Evolutionary conservation across 2,329 filamentous ascomycete species (phyloP).

Genomic region (Calonectria henricotiae): DNA sequence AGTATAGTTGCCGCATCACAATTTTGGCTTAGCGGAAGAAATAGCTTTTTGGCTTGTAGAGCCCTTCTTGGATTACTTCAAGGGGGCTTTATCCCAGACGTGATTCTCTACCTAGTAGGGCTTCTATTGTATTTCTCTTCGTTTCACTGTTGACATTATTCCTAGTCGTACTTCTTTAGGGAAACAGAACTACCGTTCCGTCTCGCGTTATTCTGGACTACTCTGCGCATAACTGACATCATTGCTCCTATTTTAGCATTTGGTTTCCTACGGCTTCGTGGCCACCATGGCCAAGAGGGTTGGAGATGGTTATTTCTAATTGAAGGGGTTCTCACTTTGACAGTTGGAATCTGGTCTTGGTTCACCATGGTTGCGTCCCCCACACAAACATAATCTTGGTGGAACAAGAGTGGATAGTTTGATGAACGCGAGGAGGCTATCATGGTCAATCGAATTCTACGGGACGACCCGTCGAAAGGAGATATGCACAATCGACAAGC

Average conservation of each 20-base stretch:
- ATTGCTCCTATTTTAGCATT: slow-evolving; percentile 49
- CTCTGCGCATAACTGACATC: slow-evolving; percentile 37
- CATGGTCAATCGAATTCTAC: slow-evolving; percentile 70
- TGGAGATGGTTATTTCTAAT: slow-evolving; percentile 63
- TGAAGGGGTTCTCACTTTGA: slow-evolving; percentile 57
- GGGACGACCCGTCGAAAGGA: slow-evolving; percentile 73
- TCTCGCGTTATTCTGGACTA: slow-evolving; percentile 43
- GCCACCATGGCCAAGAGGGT: slow-evolving; percentile 46
- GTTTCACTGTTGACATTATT: not conserved
- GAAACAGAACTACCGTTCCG: slow-evolving; percentile 40
- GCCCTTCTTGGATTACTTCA: slow-evolving; percentile 62
- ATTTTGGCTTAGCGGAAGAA: slow-evolving; percentile 60
- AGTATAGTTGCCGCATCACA: slow-evolving; percentile 69
- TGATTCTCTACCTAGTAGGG: slow-evolving; percentile 46
- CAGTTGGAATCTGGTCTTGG: slow-evolving; percentile 46
- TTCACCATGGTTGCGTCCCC: slow-evolving; percentile 51
- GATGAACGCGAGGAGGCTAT: slow-evolving; percentile 66
- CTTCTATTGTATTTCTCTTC: slow-evolving; percentile 47
- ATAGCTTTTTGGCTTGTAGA: slow-evolving; percentile 60
- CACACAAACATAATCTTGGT: slow-evolving; percentile 70
- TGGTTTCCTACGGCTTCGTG: slow-evolving; percentile 48
- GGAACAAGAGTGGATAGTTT: slow-evolving; percentile 64
- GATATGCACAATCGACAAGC: slow-evolving; percentile 72
- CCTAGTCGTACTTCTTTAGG: slow-evolving; percentile 60
- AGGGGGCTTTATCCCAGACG: slow-evolving; percentile 66